A percentile compares a stretch with the other conserved stretches of the same genome.
These are phyloP conservation scores for Diaporthe vexans DNA, from an alignment of 2,329 filamentous ascomycete genomes.

Conservation along the genomic window DNA sequence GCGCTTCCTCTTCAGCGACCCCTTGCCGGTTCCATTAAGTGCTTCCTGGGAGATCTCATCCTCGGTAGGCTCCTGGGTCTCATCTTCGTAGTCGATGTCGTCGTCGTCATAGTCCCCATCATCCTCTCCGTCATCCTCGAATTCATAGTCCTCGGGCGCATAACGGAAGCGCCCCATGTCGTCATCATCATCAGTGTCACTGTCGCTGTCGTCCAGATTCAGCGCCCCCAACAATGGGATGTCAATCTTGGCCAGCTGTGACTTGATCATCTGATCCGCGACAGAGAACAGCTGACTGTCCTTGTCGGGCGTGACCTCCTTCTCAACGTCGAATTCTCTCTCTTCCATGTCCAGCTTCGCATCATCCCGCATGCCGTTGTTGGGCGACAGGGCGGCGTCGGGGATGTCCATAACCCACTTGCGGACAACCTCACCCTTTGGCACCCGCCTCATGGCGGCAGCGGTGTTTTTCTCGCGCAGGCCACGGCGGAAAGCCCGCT, in stretches of 20 bases:
- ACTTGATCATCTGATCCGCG: conserved; percentile 63
- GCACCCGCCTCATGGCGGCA: conserved; percentile 36
- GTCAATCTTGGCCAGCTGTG: conserved; percentile 60
- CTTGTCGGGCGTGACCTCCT: conserved; percentile 55
- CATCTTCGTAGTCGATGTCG: conserved; percentile 48
- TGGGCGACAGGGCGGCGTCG: conserved; percentile 51
- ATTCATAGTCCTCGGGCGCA: conserved; percentile 46
- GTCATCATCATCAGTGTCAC: conserved; percentile 55
- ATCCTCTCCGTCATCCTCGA: conserved; percentile 46
- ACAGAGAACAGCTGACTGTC: conserved; percentile 59
- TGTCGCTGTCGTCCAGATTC: conserved; percentile 59
- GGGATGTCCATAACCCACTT: conserved; percentile 60
- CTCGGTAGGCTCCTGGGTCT: conserved; percentile 46
- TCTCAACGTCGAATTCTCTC: conserved; percentile 57
- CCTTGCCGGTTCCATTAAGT: conserved; percentile 43
- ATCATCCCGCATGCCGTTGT: conserved; percentile 45
- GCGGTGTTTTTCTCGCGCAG: conserved; percentile 51
- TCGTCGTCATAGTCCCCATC: conserved; percentile 48
- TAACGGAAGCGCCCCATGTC: conserved; percentile 45
- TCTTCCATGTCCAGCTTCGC: conserved; percentile 55
- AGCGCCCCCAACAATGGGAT: conserved; percentile 61
- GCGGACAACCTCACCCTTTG: conserved; percentile 58
- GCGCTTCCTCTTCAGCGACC: conserved; percentile 41
- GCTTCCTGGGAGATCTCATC: conserved; percentile 45
- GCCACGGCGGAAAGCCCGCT: conserved; percentile 57